Percentiles rank a stretch among this genome's conserved stretches.
Conservation (phyloP, 2,329 filamentous ascomycete species). For the Dendryphion nanum region DNA sequence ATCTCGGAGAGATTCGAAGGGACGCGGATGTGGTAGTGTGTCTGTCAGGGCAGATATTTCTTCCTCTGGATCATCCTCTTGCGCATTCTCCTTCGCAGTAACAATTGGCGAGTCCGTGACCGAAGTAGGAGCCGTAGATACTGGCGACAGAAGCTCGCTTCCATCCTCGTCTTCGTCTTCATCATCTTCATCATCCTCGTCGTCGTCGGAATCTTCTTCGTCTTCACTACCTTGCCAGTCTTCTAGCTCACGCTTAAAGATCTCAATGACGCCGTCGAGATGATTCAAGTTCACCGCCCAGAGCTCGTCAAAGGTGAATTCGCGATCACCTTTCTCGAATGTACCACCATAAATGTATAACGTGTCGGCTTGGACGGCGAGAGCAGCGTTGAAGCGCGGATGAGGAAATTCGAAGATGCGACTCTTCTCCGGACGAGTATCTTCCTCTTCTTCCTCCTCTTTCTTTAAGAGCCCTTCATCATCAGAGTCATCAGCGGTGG, state of each 20-base stretch:
- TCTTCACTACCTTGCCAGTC: conserved; percentile 69
- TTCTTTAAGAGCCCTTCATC: conserved; percentile 28
- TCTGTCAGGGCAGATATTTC: conserved; percentile 62
- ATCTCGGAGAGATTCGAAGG: conserved; percentile 86
- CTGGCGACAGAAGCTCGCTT: conserved; percentile 51
- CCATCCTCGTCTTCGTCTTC: conserved; percentile 55
- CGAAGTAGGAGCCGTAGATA: conserved; percentile 55
- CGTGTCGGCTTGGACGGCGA: conserved; percentile 88
- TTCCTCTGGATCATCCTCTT: conserved; percentile 50
- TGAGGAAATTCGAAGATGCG: conserved; percentile 82
- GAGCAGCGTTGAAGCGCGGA: conserved; percentile 82
- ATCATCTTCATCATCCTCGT: conserved; percentile 42
- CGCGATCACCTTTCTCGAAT: conserved; percentile 89
- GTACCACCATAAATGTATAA: conserved; percentile 95
- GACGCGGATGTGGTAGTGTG: conserved; percentile 70
- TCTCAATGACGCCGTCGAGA: conserved; percentile 87
- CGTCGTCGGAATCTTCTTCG: conserved; percentile 48
- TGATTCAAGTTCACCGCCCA: conserved; percentile 93
- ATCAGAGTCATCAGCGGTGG: conserved; percentile 39
- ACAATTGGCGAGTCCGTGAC: conserved; percentile 19
- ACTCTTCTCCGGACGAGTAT: conserved; percentile 55
- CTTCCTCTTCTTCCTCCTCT: conserved; percentile 41
- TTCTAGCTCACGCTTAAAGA: conserved; percentile 80
- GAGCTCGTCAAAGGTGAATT: conserved; percentile 94
- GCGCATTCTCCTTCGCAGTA: conserved; percentile 15